Percentiles rank a stretch among this genome's conserved stretches.
These are phyloP conservation scores for Luzula sylvatica DNA, from an alignment of 176 grass and related monocot species.

Conservation along the genomic window DNA sequence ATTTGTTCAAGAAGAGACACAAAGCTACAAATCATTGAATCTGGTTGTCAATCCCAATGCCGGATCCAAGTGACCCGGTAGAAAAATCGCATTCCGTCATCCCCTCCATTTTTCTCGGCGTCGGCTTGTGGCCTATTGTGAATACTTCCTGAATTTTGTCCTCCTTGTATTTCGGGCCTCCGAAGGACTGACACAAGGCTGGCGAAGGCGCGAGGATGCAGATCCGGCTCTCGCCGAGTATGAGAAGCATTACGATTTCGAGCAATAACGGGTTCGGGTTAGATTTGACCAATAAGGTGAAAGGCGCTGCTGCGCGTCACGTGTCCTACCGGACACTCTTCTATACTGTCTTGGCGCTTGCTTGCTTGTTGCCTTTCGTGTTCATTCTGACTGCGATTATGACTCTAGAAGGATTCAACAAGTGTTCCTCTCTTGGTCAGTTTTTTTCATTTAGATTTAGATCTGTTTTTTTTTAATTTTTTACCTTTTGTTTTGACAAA, in stretches of 20 bases:
- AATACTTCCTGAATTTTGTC: slow-evolving; percentile 10
- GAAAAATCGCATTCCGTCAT: slow-evolving; percentile 1
- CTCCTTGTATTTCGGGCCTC: slow-evolving; percentile 6
- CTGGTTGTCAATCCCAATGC: slow-evolving; percentile 36
- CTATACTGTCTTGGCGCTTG: slow-evolving; percentile 87
- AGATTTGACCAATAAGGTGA: slow-evolving; percentile 76
- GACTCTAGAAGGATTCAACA: slow-evolving; percentile 91
- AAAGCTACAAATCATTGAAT: background rate
- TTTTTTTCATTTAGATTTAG: slow-evolving; percentile 3
- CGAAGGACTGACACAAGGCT: slow-evolving; percentile 21
- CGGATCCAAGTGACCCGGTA: slow-evolving; percentile 44
- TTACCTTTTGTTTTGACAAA: background rate
- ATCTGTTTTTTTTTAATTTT: background rate
- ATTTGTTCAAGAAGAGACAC: background rate
- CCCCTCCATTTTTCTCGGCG: background rate
- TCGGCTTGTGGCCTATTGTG: slow-evolving; percentile 22
- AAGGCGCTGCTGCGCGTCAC: slow-evolving; percentile 60
- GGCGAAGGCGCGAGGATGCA: slow-evolving; percentile 65
- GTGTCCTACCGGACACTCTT: slow-evolving; percentile 93
- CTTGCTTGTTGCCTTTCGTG: slow-evolving; percentile 79
- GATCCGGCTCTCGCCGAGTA: slow-evolving; percentile 94
- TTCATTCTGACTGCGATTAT: slow-evolving; percentile 88
- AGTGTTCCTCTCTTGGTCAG: slow-evolving; percentile 87
- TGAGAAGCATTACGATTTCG: slow-evolving; percentile 99
- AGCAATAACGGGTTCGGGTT: slow-evolving; percentile 70